phyloP scores from a whole-genome alignment of 495 filamentous ascomycete species.

The Ascodesmis nigricans region DNA sequence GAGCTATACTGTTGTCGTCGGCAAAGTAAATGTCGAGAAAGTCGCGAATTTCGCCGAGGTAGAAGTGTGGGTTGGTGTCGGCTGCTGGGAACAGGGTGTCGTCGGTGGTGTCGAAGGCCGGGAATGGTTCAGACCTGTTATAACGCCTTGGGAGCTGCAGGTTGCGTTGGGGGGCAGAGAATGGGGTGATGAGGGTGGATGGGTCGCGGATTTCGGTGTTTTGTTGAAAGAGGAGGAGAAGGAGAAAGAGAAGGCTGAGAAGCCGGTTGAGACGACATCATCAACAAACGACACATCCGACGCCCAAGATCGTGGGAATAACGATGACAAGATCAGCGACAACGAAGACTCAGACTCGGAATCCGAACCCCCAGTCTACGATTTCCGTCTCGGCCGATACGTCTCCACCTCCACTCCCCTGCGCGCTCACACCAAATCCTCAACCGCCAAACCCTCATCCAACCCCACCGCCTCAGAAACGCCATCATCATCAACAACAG shows the following conservation, averaged over 20 bases:
- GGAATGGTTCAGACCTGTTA: conserved; percentile 53
- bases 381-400: conserved; percentile 70
- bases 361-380: conserved; percentile 64
- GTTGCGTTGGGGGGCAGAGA: conserved; percentile 34
- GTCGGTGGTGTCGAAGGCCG: conserved; percentile 25
- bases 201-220: conserved; percentile 26
- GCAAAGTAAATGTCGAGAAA: conserved; percentile 88
- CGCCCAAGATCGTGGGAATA: conserved; percentile 18
- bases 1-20: conserved; percentile 85
- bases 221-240: conserved; percentile 14
- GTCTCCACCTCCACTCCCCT: conserved; percentile 69
- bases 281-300: no score
- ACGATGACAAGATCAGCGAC: conserved; percentile 28
- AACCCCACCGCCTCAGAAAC: no score
- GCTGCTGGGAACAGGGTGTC: conserved; percentile 90
- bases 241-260: conserved; percentile 10
- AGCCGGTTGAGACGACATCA: no score
- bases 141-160: conserved; percentile 80
- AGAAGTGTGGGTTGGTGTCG: conserved; percentile 89
- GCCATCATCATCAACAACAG: conserved; percentile 8
- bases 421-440: no score
- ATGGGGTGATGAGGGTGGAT: conserved; percentile 25
- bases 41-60: conserved; percentile 90
- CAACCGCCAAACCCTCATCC: no score
- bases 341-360: conserved; percentile 23